These are phyloP conservation scores for Kodamaea neixiangensis DNA, from an alignment of 805 yeast genomes.

Conservation along the genomic window DNA sequence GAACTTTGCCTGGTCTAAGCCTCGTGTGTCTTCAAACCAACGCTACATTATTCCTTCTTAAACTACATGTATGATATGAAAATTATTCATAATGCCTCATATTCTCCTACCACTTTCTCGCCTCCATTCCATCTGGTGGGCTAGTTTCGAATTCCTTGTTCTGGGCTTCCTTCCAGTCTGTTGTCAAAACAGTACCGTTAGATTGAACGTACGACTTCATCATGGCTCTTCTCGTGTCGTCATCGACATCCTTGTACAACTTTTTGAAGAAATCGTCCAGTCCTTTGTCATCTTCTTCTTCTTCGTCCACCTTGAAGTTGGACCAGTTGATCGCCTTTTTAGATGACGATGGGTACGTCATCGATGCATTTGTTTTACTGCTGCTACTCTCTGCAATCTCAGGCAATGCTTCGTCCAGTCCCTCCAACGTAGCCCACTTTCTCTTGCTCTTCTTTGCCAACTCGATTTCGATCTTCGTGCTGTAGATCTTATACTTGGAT, in stretches of 20 bases:
- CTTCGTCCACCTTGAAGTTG: conserved; percentile 47
- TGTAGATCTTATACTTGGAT: conserved; percentile 53
- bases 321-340: conserved; percentile 72
- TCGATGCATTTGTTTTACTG: conserved; percentile 13
- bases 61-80: no score
- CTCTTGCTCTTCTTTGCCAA: conserved; percentile 47
- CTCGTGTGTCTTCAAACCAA: no score
- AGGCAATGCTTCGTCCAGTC: conserved; percentile 16
- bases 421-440: conserved; percentile 60
- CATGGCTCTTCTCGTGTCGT: conserved; percentile 90
- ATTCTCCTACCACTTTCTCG: conserved; percentile 47
- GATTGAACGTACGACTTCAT: conserved; percentile 94
- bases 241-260: conserved; percentile 77
- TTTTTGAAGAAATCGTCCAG: conserved; percentile 73
- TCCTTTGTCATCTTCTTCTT: conserved; percentile 46
- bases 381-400: conserved; percentile 13
- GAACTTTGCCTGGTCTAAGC: no score
- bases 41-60: no score
- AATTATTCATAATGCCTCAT: not conserved
- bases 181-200: conserved; percentile 89
- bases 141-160: conserved; percentile 60
- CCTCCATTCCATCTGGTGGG: conserved; percentile 77
- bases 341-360: conserved; percentile 64
- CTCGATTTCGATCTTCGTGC: conserved; percentile 75
- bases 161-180: conserved; percentile 89